These are phyloP conservation scores for Hyaloscypha finlandica DNA, from an alignment of 495 filamentous ascomycete genomes.

Conservation along the genomic window DNA sequence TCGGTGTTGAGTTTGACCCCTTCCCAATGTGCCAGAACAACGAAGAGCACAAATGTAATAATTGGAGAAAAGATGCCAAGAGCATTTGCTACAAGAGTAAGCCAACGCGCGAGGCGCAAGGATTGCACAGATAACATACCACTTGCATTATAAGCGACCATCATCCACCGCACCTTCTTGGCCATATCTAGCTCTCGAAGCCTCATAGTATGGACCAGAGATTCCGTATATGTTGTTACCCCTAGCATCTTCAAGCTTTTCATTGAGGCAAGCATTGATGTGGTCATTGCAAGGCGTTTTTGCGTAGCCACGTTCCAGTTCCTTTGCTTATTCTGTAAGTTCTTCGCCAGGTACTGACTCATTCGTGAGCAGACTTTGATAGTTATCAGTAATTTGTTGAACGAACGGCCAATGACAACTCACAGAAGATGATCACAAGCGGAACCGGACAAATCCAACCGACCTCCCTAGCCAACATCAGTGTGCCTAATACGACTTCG, in stretches of 20 bases:
- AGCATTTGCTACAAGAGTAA: constrained; percentile 11
- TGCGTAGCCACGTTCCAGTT: constrained; percentile 56
- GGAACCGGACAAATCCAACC: constrained; percentile 58
- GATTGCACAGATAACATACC: constrained; percentile 36
- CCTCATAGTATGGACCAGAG: constrained; percentile 52
- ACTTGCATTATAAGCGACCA: constrained; percentile 18
- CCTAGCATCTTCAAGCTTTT: constrained; percentile 67
- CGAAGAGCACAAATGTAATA: constrained; percentile 36
- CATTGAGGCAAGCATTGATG: constrained; percentile 54
- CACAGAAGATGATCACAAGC: constrained; percentile 55
- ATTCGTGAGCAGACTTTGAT: constrained; percentile 41
- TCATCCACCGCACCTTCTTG: constrained; percentile 49
- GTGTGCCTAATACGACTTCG: constrained; percentile 61
- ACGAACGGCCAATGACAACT: constrained; percentile 19
- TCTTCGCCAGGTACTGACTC: constrained; percentile 43
- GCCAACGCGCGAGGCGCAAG: background rate
- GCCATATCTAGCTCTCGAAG: constrained; percentile 54
- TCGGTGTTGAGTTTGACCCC: constrained; percentile 7
- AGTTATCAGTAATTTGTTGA: too few relatives aligned
- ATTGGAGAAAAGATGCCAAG: constrained; percentile 44
- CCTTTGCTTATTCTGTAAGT: constrained; percentile 41
- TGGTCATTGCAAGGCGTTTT: constrained; percentile 51
- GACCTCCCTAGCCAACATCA: constrained; percentile 57
- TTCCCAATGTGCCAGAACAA: constrained; percentile 10
- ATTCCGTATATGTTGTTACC: background rate